phyloP scores from a whole-genome alignment of 176 grass and related monocot species.

The Oryza rufipogon region DNA sequence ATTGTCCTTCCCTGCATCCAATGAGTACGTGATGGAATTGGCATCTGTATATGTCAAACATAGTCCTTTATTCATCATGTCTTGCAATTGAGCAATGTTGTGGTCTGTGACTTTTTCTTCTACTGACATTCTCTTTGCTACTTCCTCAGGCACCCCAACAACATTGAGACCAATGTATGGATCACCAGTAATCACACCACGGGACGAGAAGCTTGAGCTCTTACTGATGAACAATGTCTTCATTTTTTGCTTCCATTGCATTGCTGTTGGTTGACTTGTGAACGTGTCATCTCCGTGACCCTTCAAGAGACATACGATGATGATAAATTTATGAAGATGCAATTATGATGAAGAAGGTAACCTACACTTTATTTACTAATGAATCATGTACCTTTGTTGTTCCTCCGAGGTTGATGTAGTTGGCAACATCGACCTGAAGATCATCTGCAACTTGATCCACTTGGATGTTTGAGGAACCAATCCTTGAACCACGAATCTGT shows the following conservation, averaged over 20 bases:
- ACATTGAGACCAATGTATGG: constrained; percentile 63
- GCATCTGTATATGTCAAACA: constrained; percentile 63
- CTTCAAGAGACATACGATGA: constrained; percentile 34
- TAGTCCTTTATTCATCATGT: constrained; percentile 46
- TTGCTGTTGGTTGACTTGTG: constrained; percentile 39
- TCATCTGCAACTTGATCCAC: constrained; percentile 46
- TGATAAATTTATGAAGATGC: background rate
- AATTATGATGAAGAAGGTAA: constrained; percentile 15
- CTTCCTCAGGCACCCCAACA: constrained; percentile 61
- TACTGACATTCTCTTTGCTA: constrained; percentile 64
- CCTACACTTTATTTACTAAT: background rate
- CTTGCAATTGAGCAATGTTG: constrained; percentile 53
- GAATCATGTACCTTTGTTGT: constrained; percentile 45
- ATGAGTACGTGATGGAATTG: constrained; percentile 44
- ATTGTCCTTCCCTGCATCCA: constrained; percentile 37
- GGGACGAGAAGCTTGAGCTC: constrained; percentile 61
- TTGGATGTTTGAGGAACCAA: constrained; percentile 47
- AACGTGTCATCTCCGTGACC: constrained; percentile 41
- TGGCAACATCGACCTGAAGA: constrained; percentile 48
- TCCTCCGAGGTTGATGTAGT: constrained; percentile 64
- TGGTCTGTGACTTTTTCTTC: constrained; percentile 53
- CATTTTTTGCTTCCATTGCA: constrained; percentile 70
- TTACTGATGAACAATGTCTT: constrained; percentile 67
- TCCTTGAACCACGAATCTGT: constrained; percentile 53
- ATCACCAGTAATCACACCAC: constrained; percentile 68